Evolutionary conservation across 306 rosid genomes (phyloP), one percentile per base, ranked within the genome.

Genomic region (Mucuna pruriens): DNA sequence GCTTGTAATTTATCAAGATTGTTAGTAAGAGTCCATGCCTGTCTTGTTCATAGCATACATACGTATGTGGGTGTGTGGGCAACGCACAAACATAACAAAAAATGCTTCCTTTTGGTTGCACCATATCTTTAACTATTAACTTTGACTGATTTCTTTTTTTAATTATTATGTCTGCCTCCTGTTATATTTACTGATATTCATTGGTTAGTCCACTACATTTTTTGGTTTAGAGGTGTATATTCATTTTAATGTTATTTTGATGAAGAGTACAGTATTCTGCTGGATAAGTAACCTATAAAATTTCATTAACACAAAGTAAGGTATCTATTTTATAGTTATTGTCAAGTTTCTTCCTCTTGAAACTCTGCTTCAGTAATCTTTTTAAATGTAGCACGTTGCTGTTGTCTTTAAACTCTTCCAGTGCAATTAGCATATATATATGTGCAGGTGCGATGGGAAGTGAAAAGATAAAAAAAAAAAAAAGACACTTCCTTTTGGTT

Each of bases 1-100:
- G 23, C 74, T 65, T 76, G 79, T 74, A 46, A 73, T 55, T 73
- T 13, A 13, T 77, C n/a, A 23, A 54, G 36, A 55, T 69, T 52
- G 10, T 71, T 19, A 36, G 17, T 33, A 71, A 75, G 69, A 66
- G 66, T 57, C 23, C 71, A 17, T 75, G 62, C 40, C n/a, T 40
- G 51, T 68, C 79, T 48, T 81, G 80, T 80, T 77, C 66, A 4
- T 15, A 67, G 42, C 73, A 52, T 42, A 19, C 46, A 31, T 54
- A 70, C 15, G 15, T 6, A 52, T 45, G 60, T 78, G 38, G 19
- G 44, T 75, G 51, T n/a, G 52, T 55, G 42, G 20, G 51, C 17
- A 44, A 58, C 58, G 36, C 25, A 58, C 44, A 73, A 22, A 80
- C 15, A 16, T 39, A 54, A 40, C 6, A 46, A 16, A 9, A 42